These are phyloP conservation scores for Bauhinia variegata DNA, from an alignment of 306 rosid genomes.

Conservation along the genomic window DNA sequence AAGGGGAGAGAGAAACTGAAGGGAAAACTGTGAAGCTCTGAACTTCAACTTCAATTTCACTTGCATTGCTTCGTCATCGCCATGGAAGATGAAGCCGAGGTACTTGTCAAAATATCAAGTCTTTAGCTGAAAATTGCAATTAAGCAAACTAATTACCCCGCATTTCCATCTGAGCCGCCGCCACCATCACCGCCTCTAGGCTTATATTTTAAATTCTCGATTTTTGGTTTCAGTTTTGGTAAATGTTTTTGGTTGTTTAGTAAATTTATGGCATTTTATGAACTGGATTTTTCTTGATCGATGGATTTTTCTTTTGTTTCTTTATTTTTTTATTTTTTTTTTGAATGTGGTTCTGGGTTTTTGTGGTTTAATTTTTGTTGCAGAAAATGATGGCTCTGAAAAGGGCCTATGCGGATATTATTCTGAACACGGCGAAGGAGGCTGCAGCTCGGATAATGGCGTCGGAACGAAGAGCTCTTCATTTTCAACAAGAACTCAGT, in stretches of 20 bases:
- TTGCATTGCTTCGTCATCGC: not conserved
- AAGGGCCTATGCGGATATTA: conserved; percentile 77
- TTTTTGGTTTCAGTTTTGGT: not conserved
- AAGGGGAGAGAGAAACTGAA: not conserved
- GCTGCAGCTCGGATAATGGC: conserved; percentile 74
- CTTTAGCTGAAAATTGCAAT: not conserved
- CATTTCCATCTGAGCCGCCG: too few species aligned
- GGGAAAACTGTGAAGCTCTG: not conserved
- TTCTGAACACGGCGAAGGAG: conserved; percentile 79
- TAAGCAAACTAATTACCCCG: conserved; percentile 14
- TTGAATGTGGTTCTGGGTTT: not conserved
- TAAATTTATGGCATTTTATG: not conserved
- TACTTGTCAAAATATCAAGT: conserved; percentile 28
- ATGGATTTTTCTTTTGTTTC: too few species aligned
- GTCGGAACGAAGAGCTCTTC: conserved; percentile 57
- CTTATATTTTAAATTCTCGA: not conserved
- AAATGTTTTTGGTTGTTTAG: not conserved
- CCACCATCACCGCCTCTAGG: conserved; percentile 17
- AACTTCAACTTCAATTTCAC: not conserved
- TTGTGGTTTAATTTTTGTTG: not conserved
- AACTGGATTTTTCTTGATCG: not conserved
- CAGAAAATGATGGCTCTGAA: conserved; percentile 75
- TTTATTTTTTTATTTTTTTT: too few species aligned
- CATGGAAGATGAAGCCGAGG: conserved; percentile 60
- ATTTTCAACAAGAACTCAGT: conserved; percentile 54